A percentile compares a stretch with the other conserved stretches of the same genome.
These are phyloP conservation scores for Cladosporium sphaerospermum DNA, from an alignment of 2,329 filamentous ascomycete species.

Conservation along the genomic window DNA sequence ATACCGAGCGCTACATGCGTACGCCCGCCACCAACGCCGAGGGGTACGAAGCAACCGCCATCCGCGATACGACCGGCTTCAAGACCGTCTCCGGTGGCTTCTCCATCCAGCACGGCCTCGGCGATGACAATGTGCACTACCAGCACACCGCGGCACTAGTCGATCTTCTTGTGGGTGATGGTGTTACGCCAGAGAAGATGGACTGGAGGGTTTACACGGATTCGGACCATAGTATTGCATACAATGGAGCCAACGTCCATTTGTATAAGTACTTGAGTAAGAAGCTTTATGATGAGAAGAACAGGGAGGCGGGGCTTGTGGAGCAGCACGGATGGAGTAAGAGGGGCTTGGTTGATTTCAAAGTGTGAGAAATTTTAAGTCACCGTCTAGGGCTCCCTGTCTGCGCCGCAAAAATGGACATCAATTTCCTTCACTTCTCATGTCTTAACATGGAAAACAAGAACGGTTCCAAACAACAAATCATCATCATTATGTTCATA, in stretches of 20 bases:
- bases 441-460: too few species aligned
- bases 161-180: slow-evolving; percentile 54
- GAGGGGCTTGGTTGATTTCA: slow-evolving; percentile 21
- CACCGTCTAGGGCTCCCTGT: too few species aligned
- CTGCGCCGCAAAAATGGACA: background rate
- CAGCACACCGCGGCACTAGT: slow-evolving; percentile 58
- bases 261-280: slow-evolving; percentile 59
- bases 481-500: too few species aligned
- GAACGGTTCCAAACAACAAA: too few species aligned
- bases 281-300: slow-evolving; percentile 56
- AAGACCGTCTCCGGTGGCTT: slow-evolving; percentile 56
- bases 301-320: slow-evolving; percentile 34
- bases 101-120: slow-evolving; percentile 59
- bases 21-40: slow-evolving; percentile 49
- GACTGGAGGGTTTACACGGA: slow-evolving; percentile 61
- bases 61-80: slow-evolving; percentile 55
- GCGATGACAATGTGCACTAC: slow-evolving; percentile 68
- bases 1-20: slow-evolving; percentile 70
- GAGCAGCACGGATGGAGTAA: slow-evolving; percentile 45
- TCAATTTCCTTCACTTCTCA: too few species aligned
- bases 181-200: slow-evolving; percentile 56
- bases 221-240: slow-evolving; percentile 55
- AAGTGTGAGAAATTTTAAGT: slow-evolving; percentile 1
- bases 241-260: slow-evolving; percentile 50
- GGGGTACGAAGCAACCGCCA: slow-evolving; percentile 57